Base-by-base conservation (phyloP, 2,329 filamentous ascomycete genomes). In the Cladosporium velox region DNA sequence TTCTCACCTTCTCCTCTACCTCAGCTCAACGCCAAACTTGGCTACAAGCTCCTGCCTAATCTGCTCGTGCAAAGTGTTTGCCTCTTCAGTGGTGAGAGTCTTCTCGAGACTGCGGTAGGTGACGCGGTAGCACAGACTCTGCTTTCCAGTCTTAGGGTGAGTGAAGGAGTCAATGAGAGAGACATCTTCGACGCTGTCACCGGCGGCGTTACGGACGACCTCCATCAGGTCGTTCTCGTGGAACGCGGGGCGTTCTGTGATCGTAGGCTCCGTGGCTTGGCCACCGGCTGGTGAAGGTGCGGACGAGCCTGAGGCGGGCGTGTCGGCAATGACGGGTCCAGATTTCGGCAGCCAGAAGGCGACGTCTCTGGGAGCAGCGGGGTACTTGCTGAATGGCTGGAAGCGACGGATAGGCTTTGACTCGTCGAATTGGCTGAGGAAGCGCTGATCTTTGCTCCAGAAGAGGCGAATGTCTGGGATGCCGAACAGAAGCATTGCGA, bases 161-260 rank as follows among this genome's bases (percentile, higher is more conserved):
- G 86, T 88, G 78, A 98, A 99, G 76, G 92, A 87, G 79, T 98
- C 95, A 62, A 92, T 87, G 32, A 96, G 83, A 68, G 83, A 84
- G 60, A 98, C 94, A 77, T 97, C 92, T 80, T 99, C 95, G 41
- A 95, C 92, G 26, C 88, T 79, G 77, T 96, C 91, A 60, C 93
- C 93, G 11, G 88, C 91, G 57, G 94, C 84, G 71, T 89, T 89
- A 70, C 95, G 88, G 21, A 97, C 91, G 65, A 97, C 86, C 79
- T 98, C 95, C 94, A 98, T 98, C 61, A 98, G 84, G 78, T 99
- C 95, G 79, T 98, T 98, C 77, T 96, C 93, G 77, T 98, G 94
- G 76, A 97, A 92, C 0, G 79, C 78, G 8, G 72, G 72, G 57
- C 78, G 76, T 28, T 77, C 75, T 47, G 77, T 32, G 5, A 54